These are phyloP conservation scores for Blastocystis sp. DNA, from an alignment of 352 stramenopile genomes.

Conservation along the genomic window DNA sequence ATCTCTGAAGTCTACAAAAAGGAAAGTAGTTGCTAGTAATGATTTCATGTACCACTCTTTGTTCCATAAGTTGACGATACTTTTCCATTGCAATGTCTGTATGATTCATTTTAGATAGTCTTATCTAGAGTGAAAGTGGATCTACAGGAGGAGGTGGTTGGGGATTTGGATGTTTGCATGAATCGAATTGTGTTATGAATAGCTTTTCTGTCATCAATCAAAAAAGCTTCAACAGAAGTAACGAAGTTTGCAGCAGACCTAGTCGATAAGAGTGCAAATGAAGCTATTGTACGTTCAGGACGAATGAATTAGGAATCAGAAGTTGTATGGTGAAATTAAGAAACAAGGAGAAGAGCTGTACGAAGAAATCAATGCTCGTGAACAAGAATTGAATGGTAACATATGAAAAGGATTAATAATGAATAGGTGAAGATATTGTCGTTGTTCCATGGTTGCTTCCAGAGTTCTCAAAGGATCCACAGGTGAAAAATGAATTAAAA, in stretches of 20 bases:
- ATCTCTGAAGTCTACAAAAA: slow-evolving; percentile 29
- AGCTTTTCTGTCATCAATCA: slow-evolving; percentile 39
- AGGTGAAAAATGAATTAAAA: background rate
- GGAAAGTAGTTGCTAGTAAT: slow-evolving; percentile 29
- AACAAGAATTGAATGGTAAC: background rate
- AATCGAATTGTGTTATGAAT: background rate
- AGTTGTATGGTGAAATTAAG: slow-evolving; percentile 42
- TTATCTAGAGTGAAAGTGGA: background rate
- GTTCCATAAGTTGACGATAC: background rate
- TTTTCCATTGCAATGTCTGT: background rate
- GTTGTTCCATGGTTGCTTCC: slow-evolving; percentile 40
- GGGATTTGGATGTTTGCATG: background rate
- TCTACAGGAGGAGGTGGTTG: background rate
- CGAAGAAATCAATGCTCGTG: slow-evolving; percentile 42
- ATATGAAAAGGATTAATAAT: too few relatives aligned
- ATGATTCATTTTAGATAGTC: background rate
- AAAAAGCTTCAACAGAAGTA: slow-evolving; percentile 35
- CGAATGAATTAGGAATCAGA: background rate
- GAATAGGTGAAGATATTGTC: background rate
- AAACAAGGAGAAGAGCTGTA: slow-evolving; percentile 22
- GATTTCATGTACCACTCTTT: slow-evolving; percentile 32
- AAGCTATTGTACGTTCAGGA: background rate
- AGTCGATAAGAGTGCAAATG: slow-evolving; percentile 38
- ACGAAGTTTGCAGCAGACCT: slow-evolving; percentile 13
- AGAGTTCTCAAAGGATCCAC: background rate